Conservation (phyloP, 345 rosid genomes). For the Eucalyptus erythrocorys region DNA sequence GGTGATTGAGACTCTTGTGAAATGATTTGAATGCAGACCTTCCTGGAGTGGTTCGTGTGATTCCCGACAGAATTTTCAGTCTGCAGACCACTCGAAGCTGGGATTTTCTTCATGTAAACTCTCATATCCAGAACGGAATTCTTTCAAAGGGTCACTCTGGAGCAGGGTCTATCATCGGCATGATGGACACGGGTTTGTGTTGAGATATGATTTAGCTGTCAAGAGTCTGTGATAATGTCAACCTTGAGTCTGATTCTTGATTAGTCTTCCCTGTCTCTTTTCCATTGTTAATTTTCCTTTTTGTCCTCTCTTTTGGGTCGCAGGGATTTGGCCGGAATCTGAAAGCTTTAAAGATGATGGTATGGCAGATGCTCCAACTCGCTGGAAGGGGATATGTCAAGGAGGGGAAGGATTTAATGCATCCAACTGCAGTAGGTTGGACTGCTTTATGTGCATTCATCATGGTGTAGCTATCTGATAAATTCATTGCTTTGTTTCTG, state of each 20-base stretch:
- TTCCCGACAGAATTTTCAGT: slow-evolving; percentile 21
- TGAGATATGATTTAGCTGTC: neutral
- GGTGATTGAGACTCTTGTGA: no score
- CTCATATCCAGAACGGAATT: slow-evolving; percentile 15
- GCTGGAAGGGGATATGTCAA: slow-evolving; percentile 54
- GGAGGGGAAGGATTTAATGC: slow-evolving; percentile 33
- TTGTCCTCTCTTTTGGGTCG: neutral
- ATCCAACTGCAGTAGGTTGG: slow-evolving; percentile 27
- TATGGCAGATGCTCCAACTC: slow-evolving; percentile 26
- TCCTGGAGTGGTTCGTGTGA: slow-evolving; percentile 30
- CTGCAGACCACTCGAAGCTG: slow-evolving; percentile 48
- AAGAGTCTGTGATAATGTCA: neutral
- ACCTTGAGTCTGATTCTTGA: neutral
- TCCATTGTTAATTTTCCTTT: neutral
- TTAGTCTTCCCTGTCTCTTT: neutral
- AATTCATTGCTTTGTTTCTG: neutral
- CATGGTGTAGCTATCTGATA: neutral
- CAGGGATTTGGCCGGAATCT: slow-evolving; percentile 66
- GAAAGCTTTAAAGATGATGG: slow-evolving; percentile 38
- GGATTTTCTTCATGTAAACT: slow-evolving; percentile 39
- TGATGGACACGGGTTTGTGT: slow-evolving; percentile 36
- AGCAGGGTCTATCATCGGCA: slow-evolving; percentile 30
- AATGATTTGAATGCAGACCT: slow-evolving; percentile 14
- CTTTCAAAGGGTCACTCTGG: slow-evolving; percentile 27
- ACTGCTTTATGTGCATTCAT: neutral